Conservation (phyloP, 805 yeast genomes). For the Ogataea saltuana region DNA sequence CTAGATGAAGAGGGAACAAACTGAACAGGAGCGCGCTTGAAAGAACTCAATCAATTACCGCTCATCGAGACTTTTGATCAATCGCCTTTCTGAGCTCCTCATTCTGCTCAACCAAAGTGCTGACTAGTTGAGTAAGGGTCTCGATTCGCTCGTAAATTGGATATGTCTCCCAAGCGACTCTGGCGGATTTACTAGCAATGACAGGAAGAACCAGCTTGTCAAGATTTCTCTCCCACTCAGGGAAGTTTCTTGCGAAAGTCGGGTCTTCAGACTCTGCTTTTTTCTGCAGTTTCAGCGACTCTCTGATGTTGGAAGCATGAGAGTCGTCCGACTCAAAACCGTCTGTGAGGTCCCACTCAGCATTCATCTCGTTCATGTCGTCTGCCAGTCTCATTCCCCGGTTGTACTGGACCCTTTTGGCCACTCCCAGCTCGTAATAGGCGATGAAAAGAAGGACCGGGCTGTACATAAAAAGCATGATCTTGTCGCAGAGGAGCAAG, state of each 20-base stretch:
- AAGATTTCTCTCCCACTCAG: conserved; percentile 52
- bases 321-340: conserved; percentile 54
- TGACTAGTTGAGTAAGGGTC: conserved; percentile 42
- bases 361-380: conserved; percentile 76
- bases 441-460: conserved; percentile 67
- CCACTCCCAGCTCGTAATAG: conserved; percentile 61
- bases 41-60: no score
- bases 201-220: conserved; percentile 59
- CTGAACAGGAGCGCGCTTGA: no score
- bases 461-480: conserved; percentile 66
- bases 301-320: conserved; percentile 34
- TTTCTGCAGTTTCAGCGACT: conserved; percentile 49
- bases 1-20: no score
- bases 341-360: conserved; percentile 82
- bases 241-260: conserved; percentile 53
- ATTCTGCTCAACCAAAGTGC: conserved; percentile 29
- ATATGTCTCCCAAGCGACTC: conserved; percentile 66
- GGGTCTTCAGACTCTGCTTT: conserved; percentile 72
- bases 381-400: conserved; percentile 63
- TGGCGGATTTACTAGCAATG: conserved; percentile 50
- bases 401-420: conserved; percentile 72
- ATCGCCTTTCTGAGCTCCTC: conserved; percentile 13
- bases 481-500: conserved; percentile 45
- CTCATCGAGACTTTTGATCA: background rate
- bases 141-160: conserved; percentile 55